Evolutionary conservation across 352 stramenopile species (phyloP).

Genomic region (Paralagenidium karlingii): DNA sequence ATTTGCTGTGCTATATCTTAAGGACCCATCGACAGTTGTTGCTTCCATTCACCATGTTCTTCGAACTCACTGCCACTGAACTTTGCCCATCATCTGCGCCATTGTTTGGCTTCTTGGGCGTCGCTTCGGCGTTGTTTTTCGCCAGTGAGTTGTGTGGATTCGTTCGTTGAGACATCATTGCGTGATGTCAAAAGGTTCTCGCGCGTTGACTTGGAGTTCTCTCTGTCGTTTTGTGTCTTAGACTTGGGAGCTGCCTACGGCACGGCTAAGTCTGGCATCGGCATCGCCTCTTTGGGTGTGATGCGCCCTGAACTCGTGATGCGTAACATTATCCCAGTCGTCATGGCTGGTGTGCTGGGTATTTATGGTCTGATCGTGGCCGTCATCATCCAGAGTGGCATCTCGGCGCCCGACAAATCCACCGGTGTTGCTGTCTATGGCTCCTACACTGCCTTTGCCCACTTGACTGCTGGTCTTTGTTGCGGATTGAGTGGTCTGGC

Average conservation of each 20-base stretch:
- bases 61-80: too few relatives aligned
- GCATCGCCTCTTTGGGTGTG: slow-evolving; percentile 92
- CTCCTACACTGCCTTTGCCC: slow-evolving; percentile 91
- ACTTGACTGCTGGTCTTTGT: slow-evolving; percentile 90
- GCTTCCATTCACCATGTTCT: too few relatives aligned
- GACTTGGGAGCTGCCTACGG: slow-evolving; percentile 95
- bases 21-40: too few relatives aligned
- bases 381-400: slow-evolving; percentile 91
- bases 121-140: slow-evolving; percentile 90
- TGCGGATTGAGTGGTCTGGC: slow-evolving; percentile 90
- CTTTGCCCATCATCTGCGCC: slow-evolving; percentile 95
- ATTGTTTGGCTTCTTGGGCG: slow-evolving; percentile 99
- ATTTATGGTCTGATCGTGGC: slow-evolving; percentile 95
- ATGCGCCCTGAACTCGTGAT: slow-evolving; percentile 96
- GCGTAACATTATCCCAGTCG: slow-evolving; percentile 98
- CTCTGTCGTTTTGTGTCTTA: slow-evolving; percentile 6
- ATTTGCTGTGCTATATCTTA: too few relatives aligned
- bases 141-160: too few relatives aligned
- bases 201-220: background rate
- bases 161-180: too few relatives aligned
- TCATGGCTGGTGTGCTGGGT: slow-evolving; percentile 96
- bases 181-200: slow-evolving; percentile 8
- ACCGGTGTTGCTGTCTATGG: slow-evolving; percentile 72
- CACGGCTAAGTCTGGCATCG: slow-evolving; percentile 96
- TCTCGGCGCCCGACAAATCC: slow-evolving; percentile 60